Evolutionary conservation across 148 eudicot species (phyloP).

Genomic region (Limonium bicolor): DNA sequence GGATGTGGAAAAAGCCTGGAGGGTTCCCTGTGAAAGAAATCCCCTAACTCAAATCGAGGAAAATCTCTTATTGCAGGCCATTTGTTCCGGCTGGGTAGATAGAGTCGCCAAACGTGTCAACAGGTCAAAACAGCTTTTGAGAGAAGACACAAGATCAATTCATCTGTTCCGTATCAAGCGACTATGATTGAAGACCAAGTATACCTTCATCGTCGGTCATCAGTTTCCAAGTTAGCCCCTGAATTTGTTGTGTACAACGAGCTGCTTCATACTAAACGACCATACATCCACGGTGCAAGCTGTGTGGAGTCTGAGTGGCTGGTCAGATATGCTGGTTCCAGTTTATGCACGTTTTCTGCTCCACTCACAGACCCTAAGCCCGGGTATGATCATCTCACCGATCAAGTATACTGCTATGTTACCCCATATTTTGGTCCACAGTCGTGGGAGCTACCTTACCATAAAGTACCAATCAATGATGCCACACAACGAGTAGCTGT

Average conservation of each 20-base stretch:
- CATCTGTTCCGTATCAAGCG: slow-evolving; percentile 58
- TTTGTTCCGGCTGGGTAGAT: slow-evolving; percentile 96
- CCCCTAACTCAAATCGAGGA: slow-evolving; percentile 45
- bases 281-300: slow-evolving; percentile 70
- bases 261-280: slow-evolving; percentile 37
- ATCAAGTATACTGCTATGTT: slow-evolving; percentile 47
- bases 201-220: slow-evolving; percentile 59
- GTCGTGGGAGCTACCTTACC: slow-evolving; percentile 51
- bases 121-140: slow-evolving; percentile 13
- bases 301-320: slow-evolving; percentile 71
- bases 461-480: slow-evolving; percentile 43
- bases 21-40: slow-evolving; percentile 18
- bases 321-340: slow-evolving; percentile 40
- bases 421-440: slow-evolving; percentile 55
- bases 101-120: slow-evolving; percentile 63
- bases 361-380: slow-evolving; percentile 53
- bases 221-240: slow-evolving; percentile 49
- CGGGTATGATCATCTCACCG: slow-evolving; percentile 34
- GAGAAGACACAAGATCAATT: slow-evolving; percentile 43
- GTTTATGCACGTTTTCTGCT: slow-evolving; percentile 46
- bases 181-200: slow-evolving; percentile 43
- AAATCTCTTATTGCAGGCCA: slow-evolving; percentile 65
- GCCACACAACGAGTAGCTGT: slow-evolving; percentile 25
- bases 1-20: slow-evolving; percentile 70
- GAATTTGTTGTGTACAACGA: slow-evolving; percentile 73